A percentile compares a stretch with the other conserved stretches of the same genome.
phyloP scores from a whole-genome alignment of 257 asterid species.

The Oldenlandia corymbosa region DNA sequence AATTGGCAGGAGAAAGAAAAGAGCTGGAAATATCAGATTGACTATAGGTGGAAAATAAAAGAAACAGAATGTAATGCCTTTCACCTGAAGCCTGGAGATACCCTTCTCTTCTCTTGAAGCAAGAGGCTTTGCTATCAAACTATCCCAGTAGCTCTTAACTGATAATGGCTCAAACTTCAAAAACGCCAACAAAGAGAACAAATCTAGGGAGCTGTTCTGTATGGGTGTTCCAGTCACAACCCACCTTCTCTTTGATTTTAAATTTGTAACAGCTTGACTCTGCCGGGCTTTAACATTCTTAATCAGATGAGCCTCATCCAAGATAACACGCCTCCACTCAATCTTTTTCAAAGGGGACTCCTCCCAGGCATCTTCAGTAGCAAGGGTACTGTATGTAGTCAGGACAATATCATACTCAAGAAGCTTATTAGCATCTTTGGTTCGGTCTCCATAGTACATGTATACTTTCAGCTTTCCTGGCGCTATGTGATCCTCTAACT shows the following conservation, averaged over 20 bases:
- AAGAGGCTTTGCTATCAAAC: constrained; percentile 72
- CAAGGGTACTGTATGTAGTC: constrained; percentile 65
- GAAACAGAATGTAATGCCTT: background rate
- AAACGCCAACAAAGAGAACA: constrained; percentile 68
- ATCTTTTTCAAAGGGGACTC: constrained; percentile 60
- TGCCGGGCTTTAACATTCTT: constrained; percentile 63
- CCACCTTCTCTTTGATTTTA: constrained; percentile 73
- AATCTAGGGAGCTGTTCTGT: constrained; percentile 63
- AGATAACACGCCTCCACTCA: constrained; percentile 81
- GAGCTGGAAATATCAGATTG: too few relatives aligned
- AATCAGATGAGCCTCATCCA: constrained; percentile 85
- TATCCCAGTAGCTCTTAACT: constrained; percentile 56
- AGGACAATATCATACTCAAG: constrained; percentile 57
- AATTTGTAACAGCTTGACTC: constrained; percentile 58
- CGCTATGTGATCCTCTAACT: constrained; percentile 64
- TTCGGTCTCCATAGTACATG: constrained; percentile 71
- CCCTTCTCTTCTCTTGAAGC: constrained; percentile 68
- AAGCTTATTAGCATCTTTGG: constrained; percentile 52
- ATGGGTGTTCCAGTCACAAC: constrained; percentile 82
- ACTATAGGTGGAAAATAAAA: too few relatives aligned
- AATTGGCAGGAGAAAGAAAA: background rate
- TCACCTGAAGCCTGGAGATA: constrained; percentile 65
- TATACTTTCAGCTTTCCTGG: constrained; percentile 53
- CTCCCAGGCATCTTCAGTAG: constrained; percentile 41
- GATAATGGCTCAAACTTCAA: constrained; percentile 80